phyloP scores from a whole-genome alignment of 345 rosid species.

The Hibiscus syriacus region DNA sequence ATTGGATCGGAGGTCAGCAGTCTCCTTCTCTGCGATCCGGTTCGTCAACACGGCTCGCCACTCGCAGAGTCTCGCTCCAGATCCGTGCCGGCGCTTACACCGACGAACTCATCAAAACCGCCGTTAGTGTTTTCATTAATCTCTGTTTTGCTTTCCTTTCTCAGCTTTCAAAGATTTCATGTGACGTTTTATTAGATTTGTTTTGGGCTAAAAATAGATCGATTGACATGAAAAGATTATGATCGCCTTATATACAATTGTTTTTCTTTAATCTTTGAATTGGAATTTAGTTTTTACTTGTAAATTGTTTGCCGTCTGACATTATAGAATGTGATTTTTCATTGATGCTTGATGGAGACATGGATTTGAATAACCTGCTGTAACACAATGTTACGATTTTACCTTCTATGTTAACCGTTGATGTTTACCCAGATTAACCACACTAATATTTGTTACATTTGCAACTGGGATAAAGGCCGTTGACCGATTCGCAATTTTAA shows the following conservation, averaged over 20 bases:
- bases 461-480: background rate
- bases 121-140: constrained; percentile 43
- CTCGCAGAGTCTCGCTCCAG: constrained; percentile 59
- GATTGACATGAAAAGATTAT: background rate
- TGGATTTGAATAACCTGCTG: too few relatives aligned
- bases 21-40: constrained; percentile 38
- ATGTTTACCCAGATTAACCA: background rate
- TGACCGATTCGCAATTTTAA: background rate
- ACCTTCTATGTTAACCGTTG: background rate
- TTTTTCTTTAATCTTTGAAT: background rate
- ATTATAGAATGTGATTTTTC: background rate
- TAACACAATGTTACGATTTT: too few relatives aligned
- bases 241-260: background rate
- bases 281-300: background rate
- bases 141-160: background rate
- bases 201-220: background rate
- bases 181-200: background rate
- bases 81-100: constrained; percentile 73
- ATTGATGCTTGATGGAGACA: background rate
- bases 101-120: constrained; percentile 88
- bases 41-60: constrained; percentile 18
- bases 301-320: background rate
- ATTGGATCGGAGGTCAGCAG: constrained; percentile 58
- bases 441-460: background rate
- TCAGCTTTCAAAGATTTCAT: background rate